These are phyloP conservation scores for Omphalotus olearius DNA, from an alignment of 1,284 basidiomycete genomes.

Conservation along the genomic window DNA sequence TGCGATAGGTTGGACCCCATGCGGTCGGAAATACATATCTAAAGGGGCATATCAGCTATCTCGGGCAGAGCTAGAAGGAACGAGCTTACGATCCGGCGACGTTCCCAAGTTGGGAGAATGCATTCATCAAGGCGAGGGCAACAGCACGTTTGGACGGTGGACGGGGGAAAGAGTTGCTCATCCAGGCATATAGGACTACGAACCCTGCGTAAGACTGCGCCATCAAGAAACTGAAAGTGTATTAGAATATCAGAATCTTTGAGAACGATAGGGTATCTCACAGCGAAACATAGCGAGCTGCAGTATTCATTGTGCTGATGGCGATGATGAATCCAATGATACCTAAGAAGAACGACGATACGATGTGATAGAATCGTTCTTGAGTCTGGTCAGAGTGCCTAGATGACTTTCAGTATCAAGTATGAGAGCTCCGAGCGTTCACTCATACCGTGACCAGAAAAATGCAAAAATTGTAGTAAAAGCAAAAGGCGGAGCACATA, in stretches of 20 bases:
- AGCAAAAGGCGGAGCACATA: constrained; percentile 79
- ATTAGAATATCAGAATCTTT: background rate
- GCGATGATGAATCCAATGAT: constrained; percentile 74
- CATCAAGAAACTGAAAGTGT: constrained; percentile 57
- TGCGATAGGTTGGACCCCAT: constrained; percentile 40
- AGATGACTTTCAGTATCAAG: background rate
- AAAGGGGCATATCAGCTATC: background rate
- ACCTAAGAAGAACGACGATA: constrained; percentile 46
- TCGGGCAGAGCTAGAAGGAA: background rate
- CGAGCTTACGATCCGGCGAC: constrained; percentile 60
- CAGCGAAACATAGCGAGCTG: constrained; percentile 65
- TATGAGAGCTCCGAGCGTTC: background rate
- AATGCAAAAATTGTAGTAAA: constrained; percentile 60
- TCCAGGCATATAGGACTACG: constrained; percentile 63
- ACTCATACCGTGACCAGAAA: constrained; percentile 41
- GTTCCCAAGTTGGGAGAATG: constrained; percentile 69
- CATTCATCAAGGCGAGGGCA: constrained; percentile 64
- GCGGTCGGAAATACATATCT: constrained; percentile 36
- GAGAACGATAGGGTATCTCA: constrained; percentile 26
- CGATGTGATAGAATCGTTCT: constrained; percentile 67
- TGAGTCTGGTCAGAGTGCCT: constrained; percentile 61
- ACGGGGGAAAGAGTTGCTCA: constrained; percentile 61
- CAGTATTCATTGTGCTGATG: constrained; percentile 63
- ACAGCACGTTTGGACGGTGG: constrained; percentile 70
- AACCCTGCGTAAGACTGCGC: constrained; percentile 70